Evolutionary conservation across 2,329 filamentous ascomycete species (phyloP), one percentile per base, ranked within the genome.

Genomic region (Cytospora piceae): DNA sequence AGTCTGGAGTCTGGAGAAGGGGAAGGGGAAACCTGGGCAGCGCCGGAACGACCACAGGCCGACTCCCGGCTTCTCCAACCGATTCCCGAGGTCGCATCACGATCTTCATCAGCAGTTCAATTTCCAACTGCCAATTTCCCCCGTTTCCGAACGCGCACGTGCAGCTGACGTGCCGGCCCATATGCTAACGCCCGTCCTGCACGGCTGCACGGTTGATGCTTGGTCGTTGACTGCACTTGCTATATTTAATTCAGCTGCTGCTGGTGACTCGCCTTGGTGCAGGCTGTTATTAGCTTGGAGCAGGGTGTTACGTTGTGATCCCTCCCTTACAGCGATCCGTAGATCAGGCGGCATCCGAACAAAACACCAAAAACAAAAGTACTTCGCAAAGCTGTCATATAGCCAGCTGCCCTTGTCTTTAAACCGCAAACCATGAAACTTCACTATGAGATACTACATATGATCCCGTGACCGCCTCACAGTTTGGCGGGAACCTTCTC

Each of bases 401-500:
- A 37, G 5, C 17, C 7, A 31, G 42, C 51, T 54, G 14, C 31
- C 27, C 15, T 11, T 17, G 20, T 8, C 11, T n/a, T 17, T 51
- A 17, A 29, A 54, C 29, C 24, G 20, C 37, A 20, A 32, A 29
- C 20, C 34, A 31, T 22, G 15, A 20, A 15, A 27, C 37, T 15
- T n/a, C n/a, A 34, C 20, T 14, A 8, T 12, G n/a, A 3, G n/a
- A 27, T 20, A 63, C 12, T 27, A 11, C 9, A 53, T 31, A 8
- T 34, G 2, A 24, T n/a, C 29, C 34, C 15, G 15, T 22, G 34
- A 37, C 8, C 22, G 22, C 24, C 37, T 63, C 42, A 73, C 17
- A 73, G 22, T 58, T 69, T 72, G 42, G 73, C 73, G 12, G 34
- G 12, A 37, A 37, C 12, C 14, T 37, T 37, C 27, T 29, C 27